These are phyloP conservation scores for Salvia splendens DNA, from an alignment of 257 asterid genomes.

Conservation along the genomic window DNA sequence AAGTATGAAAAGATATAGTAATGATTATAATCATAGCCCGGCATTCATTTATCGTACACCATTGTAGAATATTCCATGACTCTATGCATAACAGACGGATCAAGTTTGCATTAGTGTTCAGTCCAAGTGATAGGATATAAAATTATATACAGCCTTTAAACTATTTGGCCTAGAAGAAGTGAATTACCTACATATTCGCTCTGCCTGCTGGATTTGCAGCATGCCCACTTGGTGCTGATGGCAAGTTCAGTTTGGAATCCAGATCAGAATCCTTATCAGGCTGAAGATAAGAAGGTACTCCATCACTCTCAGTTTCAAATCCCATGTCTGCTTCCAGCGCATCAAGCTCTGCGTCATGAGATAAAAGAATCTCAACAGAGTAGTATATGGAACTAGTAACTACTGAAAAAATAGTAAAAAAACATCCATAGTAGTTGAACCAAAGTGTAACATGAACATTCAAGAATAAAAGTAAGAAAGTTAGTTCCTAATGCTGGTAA, in stretches of 20 bases:
- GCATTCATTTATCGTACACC: neutral
- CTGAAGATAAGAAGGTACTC: constrained; percentile 92
- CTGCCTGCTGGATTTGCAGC: constrained; percentile 55
- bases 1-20: no score
- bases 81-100: neutral
- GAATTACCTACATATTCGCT: constrained; percentile 61
- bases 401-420: neutral
- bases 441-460: neutral
- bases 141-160: neutral
- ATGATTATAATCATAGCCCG: no score
- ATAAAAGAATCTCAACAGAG: constrained; percentile 9
- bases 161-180: neutral
- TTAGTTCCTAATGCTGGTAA: neutral
- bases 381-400: neutral
- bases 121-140: neutral
- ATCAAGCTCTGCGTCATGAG: constrained; percentile 74
- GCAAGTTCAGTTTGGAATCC: constrained; percentile 81
- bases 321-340: constrained; percentile 99
- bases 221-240: constrained; percentile 85
- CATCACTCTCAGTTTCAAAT: constrained; percentile 79
- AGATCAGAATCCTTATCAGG: constrained; percentile 77
- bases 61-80: neutral
- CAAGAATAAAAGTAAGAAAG: neutral
- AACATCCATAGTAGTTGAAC: neutral
- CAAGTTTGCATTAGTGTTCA: constrained; percentile 12